A percentile compares a stretch with the other conserved stretches of the same genome.
Conservation (phyloP, 2,329 filamentous ascomycete species). For the Cladosporium phlei region DNA sequence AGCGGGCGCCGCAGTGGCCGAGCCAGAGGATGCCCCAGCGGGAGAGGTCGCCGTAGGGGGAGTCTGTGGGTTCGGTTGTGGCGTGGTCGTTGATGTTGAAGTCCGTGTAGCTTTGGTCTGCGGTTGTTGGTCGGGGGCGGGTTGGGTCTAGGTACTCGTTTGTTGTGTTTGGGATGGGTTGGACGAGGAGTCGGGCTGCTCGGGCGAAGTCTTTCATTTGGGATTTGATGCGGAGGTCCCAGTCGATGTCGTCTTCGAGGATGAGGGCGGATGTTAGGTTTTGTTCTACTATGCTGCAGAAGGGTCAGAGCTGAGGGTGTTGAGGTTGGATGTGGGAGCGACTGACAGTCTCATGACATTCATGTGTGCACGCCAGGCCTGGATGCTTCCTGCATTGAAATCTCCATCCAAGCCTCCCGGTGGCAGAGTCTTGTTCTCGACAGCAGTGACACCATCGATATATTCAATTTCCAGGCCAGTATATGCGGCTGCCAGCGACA, state of each 20-base stretch:
- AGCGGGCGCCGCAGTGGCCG: constrained; percentile 39
- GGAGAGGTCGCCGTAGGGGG: constrained; percentile 23
- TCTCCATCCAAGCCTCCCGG: constrained; percentile 28
- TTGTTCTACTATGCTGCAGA: constrained; percentile 30
- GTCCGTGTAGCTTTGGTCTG: constrained; percentile 8
- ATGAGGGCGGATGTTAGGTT: constrained; percentile 38
- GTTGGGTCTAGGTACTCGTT: constrained; percentile 21
- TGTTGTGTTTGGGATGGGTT: constrained; percentile 19
- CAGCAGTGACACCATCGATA: constrained; percentile 42
- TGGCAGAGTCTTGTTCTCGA: constrained; percentile 28
- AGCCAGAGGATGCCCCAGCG: constrained; percentile 39
- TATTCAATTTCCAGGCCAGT: constrained; percentile 45
- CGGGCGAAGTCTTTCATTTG: constrained; percentile 35
- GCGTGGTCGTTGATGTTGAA: constrained; percentile 16
- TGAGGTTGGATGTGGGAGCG: too few species aligned
- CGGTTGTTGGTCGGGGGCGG: constrained; percentile 15
- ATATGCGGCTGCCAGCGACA: constrained; percentile 45
- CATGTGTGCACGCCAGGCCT: constrained; percentile 26
- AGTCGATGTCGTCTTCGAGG: constrained; percentile 44
- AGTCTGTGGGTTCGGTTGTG: constrained; percentile 15
- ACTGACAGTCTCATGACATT: constrained; percentile 22
- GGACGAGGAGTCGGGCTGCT: constrained; percentile 36
- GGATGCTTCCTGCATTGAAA: constrained; percentile 20
- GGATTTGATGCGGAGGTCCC: constrained; percentile 41
- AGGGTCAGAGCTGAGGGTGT: background rate